phyloP scores from a whole-genome alignment of 2,329 filamentous ascomycete genomes.

The Venturia pyrina region DNA sequence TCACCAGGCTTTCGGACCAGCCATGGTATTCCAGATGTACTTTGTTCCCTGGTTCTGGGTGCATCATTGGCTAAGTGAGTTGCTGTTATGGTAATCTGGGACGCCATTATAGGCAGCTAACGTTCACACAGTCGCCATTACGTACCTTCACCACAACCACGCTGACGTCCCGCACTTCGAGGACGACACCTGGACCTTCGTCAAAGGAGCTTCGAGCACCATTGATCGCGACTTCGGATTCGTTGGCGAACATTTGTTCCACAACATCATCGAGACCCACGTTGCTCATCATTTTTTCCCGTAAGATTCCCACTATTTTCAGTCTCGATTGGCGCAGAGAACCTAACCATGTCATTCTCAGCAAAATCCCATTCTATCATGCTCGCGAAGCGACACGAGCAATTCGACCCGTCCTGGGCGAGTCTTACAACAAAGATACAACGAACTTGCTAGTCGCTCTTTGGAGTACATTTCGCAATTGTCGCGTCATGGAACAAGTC shows the following conservation, averaged over 20 bases:
- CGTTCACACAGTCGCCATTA: constrained; percentile 50
- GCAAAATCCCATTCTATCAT: constrained; percentile 48
- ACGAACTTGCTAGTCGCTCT: constrained; percentile 25
- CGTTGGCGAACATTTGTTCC: constrained; percentile 55
- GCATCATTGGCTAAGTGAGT: constrained; percentile 58
- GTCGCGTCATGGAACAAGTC: not conserved
- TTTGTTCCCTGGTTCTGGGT: constrained; percentile 58
- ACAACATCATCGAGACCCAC: constrained; percentile 55
- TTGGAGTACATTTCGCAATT: constrained; percentile 2
- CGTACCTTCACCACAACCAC: constrained; percentile 65
- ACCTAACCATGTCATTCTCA: constrained; percentile 10
- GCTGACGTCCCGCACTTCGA: constrained; percentile 48
- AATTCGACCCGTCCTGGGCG: constrained; percentile 26
- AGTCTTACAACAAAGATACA: not conserved
- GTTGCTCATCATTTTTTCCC: constrained; percentile 55
- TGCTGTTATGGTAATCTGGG: not conserved
- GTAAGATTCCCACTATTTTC: constrained; percentile 20
- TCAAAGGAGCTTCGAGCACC: constrained; percentile 51
- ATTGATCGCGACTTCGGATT: constrained; percentile 57
- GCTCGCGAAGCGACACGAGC: constrained; percentile 39
- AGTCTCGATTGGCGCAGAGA: not conserved
- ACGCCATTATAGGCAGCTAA: not conserved
- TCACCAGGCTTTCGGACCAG: constrained; percentile 43
- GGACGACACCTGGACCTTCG: constrained; percentile 50
- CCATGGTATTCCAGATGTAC: constrained; percentile 50